Base-by-base conservation (phyloP, 345 rosid genomes). In the Pistacia atlantica region DNA sequence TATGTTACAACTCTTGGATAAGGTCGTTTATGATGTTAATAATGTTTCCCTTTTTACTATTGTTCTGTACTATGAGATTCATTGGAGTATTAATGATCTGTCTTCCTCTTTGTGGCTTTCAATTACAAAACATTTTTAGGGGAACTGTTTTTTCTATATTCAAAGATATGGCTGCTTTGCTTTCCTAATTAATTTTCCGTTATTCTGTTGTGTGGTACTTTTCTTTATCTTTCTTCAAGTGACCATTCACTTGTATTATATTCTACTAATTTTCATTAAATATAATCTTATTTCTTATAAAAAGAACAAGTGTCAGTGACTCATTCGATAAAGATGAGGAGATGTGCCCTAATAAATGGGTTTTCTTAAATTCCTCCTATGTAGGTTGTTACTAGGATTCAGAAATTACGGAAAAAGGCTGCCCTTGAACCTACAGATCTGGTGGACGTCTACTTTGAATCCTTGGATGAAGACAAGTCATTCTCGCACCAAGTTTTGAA, bases 351-450 rank as follows among this genome's bases (percentile, higher is more conserved):
- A 67, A 75, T 78, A 49, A 76, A 76, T 70, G 62, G 62, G 63
- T 71, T 71, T 80, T 72, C 57, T 83, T 45, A 78, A 80, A 66
- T 81, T 80, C 33, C 33, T 65, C 42, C 58, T 60, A 58, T 54
- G 74, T 70, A 95, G 98, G 86, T 97, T 65, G 97, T 94, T 25
- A 97, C 94, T 75, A 84, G 97, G 86, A 91, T 97, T 71, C 99
- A 97, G 80, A 97, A 97, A 80, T 75, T 91, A 61, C 85, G 97
- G 69, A 97, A 94, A 78, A 94, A 91, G 80, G 85, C 87, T 80
- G 94, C 89, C 67, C 87, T 97, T 54, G 97, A 94, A 81, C 99
- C 97, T 61, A 97, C 93, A 10, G 99, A 97, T 75, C 35, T 72
- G 72, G 99, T 97, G 81, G 99, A 94, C 70, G 97, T 96, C 58